Conservation (phyloP, 2,329 filamentous ascomycete species). For the Exserohilum turcica region DNA sequence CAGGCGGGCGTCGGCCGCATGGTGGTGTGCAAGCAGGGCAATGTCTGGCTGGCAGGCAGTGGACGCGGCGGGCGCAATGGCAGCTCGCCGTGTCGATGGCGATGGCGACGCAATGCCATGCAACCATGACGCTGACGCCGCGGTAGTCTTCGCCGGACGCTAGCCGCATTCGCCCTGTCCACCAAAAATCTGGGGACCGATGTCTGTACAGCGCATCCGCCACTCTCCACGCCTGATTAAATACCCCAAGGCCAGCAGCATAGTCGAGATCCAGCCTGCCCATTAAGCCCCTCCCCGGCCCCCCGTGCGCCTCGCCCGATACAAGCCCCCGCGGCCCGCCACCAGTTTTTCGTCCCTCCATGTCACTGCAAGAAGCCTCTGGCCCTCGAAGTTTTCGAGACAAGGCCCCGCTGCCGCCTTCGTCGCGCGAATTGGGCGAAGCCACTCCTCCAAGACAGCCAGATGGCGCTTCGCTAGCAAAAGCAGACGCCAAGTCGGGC, state of each 20-base stretch:
- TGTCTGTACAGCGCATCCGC: constrained; percentile 9
- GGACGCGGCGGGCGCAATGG: constrained; percentile 12
- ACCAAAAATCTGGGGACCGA: constrained; percentile 24
- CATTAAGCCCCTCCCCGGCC: background rate
- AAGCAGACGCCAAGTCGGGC: constrained; percentile 52
- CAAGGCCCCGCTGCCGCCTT: constrained; percentile 40
- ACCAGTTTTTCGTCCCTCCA: constrained; percentile 28
- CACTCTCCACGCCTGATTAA: constrained; percentile 1
- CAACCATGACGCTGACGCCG: constrained; percentile 26
- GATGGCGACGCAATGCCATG: constrained; percentile 14
- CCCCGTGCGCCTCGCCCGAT: constrained; percentile 7
- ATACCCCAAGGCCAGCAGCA: constrained; percentile 5
- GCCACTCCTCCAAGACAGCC: constrained; percentile 54
- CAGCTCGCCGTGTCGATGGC: constrained; percentile 7
- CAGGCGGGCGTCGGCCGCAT: constrained; percentile 48
- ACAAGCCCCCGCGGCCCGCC: constrained; percentile 6
- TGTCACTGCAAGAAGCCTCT: constrained; percentile 44
- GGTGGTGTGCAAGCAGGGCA: constrained; percentile 6
- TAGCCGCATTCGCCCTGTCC: constrained; percentile 23
- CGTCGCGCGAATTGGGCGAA: constrained; percentile 67
- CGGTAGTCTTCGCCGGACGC: constrained; percentile 20
- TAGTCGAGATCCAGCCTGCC: background rate
- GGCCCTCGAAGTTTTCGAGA: constrained; percentile 38
- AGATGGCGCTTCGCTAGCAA: constrained; percentile 47
- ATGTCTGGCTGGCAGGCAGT: background rate